These are phyloP conservation scores for Eucalyptus melliodora DNA, from an alignment of 345 rosid species.

Conservation along the genomic window DNA sequence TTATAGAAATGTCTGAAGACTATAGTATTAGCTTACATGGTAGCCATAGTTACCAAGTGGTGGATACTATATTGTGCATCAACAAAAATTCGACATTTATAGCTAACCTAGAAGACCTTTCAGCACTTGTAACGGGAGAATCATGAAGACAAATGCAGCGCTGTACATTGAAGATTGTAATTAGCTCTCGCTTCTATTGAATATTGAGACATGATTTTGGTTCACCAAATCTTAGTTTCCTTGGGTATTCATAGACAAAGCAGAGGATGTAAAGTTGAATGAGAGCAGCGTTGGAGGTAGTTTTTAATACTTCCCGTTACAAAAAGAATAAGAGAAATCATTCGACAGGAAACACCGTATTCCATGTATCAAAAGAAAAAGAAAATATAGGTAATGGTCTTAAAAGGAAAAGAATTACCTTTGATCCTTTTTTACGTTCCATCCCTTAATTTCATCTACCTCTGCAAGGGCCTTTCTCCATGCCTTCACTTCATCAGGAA, in stretches of 20 bases:
- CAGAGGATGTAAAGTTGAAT: background rate
- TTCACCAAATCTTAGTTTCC: background rate
- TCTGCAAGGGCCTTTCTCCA: no score
- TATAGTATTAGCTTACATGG: background rate
- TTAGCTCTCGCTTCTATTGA: background rate
- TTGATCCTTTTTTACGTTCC: rapidly evolving
- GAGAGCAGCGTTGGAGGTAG: background rate
- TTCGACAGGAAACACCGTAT: rapidly evolving
- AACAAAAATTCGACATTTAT: background rate
- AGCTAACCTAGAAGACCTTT: background rate
- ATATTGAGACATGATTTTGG: background rate
- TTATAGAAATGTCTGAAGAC: background rate
- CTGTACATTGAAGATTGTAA: background rate
- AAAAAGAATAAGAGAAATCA: background rate
- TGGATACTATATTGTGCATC: background rate
- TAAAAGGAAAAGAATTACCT: background rate
- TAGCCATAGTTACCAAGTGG: background rate
- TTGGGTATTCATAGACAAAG: background rate
- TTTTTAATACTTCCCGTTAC: background rate
- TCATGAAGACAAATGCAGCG: background rate
- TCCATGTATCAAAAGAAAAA: background rate
- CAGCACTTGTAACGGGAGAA: background rate
- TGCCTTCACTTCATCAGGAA: rapidly evolving
- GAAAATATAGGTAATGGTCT: background rate
- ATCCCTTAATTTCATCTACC: no score